Evolutionary conservation across 805 yeast species (phyloP).

Genomic region (Cyberlindnera americana): DNA sequence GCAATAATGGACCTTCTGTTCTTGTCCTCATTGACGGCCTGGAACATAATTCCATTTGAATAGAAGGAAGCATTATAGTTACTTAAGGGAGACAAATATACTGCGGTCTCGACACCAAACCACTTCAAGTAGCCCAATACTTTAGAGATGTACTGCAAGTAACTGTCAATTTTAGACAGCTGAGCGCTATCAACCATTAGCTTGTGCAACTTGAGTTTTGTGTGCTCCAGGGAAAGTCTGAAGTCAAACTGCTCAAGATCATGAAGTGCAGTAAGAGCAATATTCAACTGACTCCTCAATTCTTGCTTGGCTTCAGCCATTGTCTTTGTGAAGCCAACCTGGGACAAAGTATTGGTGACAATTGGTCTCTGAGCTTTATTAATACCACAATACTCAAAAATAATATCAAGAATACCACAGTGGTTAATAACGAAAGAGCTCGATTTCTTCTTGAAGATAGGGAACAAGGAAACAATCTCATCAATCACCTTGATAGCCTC

Average conservation of each 20-base stretch:
- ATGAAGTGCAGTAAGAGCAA: constrained; percentile 77
- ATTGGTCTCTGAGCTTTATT: constrained; percentile 68
- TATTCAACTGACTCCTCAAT: constrained; percentile 61
- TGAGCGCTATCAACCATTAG: constrained; percentile 73
- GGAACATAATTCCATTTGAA: constrained; percentile 82
- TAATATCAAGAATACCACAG: constrained; percentile 68
- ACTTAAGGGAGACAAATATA: constrained; percentile 75
- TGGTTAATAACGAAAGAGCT: constrained; percentile 72
- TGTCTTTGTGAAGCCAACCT: constrained; percentile 65
- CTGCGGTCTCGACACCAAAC: constrained; percentile 54
- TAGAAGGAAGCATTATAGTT: constrained; percentile 82
- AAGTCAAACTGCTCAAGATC: constrained; percentile 83
- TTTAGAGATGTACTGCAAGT: constrained; percentile 56
- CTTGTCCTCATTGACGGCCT: constrained; percentile 65
- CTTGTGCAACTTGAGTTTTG: constrained; percentile 58
- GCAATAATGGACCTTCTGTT: constrained; percentile 51
- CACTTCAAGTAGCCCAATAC: constrained; percentile 52
- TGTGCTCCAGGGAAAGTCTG: constrained; percentile 60
- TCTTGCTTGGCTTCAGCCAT: constrained; percentile 55
- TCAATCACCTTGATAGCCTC: constrained; percentile 82
- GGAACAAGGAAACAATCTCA: constrained; percentile 63
- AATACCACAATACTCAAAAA: constrained; percentile 78
- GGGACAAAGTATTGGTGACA: constrained; percentile 71
- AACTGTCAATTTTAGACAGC: constrained; percentile 55
- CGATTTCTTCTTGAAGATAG: constrained; percentile 57